These are phyloP conservation scores for Chamaenerion angustifolium DNA, from an alignment of 345 rosid species.

Conservation along the genomic window DNA sequence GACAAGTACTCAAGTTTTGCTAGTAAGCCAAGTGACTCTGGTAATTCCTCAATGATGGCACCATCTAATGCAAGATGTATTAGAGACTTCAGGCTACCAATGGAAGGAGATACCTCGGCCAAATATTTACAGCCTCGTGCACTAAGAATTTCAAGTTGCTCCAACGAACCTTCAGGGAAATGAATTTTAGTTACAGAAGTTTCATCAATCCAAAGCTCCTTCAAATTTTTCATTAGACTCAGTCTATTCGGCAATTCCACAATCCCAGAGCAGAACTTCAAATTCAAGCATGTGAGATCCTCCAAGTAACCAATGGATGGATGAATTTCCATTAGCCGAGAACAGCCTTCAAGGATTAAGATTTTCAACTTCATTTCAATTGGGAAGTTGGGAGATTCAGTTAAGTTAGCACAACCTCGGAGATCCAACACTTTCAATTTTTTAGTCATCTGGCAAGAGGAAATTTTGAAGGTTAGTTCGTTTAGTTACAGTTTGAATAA, in stretches of 20 bases:
- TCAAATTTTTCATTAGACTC: background rate
- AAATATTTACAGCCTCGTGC: slow-evolving; percentile 1
- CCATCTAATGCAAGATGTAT: background rate
- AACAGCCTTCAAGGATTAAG: no score
- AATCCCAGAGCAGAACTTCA: background rate
- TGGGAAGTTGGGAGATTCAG: no score
- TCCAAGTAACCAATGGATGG: no score
- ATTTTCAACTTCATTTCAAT: no score
- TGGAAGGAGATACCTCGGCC: background rate
- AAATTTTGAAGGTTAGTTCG: no score
- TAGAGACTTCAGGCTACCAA: background rate
- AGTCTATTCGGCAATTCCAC: background rate
- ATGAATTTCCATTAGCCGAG: no score
- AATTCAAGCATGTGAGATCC: no score
- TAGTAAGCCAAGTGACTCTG: background rate
- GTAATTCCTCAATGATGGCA: slow-evolving; percentile 1
- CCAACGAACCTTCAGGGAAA: slow-evolving; percentile 1
- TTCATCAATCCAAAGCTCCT: slow-evolving; percentile 1
- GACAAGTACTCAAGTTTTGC: background rate
- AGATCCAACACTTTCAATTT: no score
- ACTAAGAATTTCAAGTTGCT: background rate
- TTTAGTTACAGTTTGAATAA: no score
- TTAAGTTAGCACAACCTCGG: no score
- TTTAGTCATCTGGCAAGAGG: no score
- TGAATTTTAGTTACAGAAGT: background rate